phyloP scores from a whole-genome alignment of 257 asterid species.

The Fraxinus cuspidata region DNA sequence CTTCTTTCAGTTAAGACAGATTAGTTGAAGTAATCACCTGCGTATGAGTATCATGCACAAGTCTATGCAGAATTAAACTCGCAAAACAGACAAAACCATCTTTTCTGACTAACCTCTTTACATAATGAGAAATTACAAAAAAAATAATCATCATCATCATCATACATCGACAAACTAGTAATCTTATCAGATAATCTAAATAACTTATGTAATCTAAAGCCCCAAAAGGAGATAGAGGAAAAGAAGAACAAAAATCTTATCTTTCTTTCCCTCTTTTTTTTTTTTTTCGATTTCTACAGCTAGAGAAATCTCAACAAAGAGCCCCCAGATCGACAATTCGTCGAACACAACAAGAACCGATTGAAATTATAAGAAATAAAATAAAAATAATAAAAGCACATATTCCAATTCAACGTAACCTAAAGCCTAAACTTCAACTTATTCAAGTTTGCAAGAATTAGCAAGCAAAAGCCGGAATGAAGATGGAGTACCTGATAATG shows the following conservation, averaged over 20 bases:
- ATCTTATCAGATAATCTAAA: background rate
- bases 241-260: background rate
- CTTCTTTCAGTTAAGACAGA: background rate
- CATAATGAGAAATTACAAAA: background rate
- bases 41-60: background rate
- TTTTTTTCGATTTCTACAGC: no score
- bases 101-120: no score
- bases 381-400: no score
- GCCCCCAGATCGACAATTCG: no score
- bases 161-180: background rate
- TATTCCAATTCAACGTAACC: no score
- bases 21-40: background rate
- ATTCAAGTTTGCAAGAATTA: background rate
- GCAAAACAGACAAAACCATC: no score
- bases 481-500: conserved; percentile 32
- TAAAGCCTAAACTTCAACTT: no score
- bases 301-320: no score
- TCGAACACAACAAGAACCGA: no score
- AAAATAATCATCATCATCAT: background rate
- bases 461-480: background rate
- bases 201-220: background rate
- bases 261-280: no score
- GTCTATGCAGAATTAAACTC: background rate
- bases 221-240: background rate
- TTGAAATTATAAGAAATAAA: no score